Base-by-base conservation (phyloP, 768 basidiomycete genomes). In the Naganishia randhawae region DNA sequence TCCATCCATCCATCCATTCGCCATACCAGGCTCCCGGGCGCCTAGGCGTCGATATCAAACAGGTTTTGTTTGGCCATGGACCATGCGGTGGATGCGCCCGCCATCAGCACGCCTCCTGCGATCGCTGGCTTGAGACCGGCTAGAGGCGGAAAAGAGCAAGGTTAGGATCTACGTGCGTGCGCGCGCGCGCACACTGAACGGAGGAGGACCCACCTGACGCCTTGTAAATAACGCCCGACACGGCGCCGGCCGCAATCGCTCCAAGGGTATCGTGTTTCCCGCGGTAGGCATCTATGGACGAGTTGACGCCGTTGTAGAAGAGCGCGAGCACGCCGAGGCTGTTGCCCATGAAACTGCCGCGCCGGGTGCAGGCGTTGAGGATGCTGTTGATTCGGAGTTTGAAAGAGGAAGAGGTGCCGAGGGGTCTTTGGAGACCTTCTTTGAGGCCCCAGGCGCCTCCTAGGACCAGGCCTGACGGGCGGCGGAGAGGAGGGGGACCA, bases 331-430 rank as follows among this genome's bases (percentile, higher is more conserved):
- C 91, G 80, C 96, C 96, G 79, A 94, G 91, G 77, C 92, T 96
- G 84, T 98, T 99, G 76, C 93, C 96, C 81, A 96, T 88, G 82
- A 95, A 96, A 52, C 92, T 95, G 35, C 96, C 96, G 82, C 96
- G 86, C 82, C 95, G 84, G 70, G 96, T 98, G 80, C 95, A 87
- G 78, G 92, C 90, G 84, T 98, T 99, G 73, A 99, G 85, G 70
- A 99, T 83, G 80, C 92, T 94, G 82, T 98, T 99, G 83, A 98
- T 88, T 84, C 96, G 88, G 80, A 99, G 83, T 75, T 92, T 77
- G 67, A 76, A 71, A 19, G 74, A 75, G 27, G 76, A 66, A 5
- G 75, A 76, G 19, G 74, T 69, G 17, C 75, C 75, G 27, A 80
- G 69, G 72, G 89, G 91, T 82, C 91, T 85, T 78, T 85, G 84